Evolutionary conservation across 106 monocot genomes (phyloP).

Genomic region (Hemerocallis citrina): DNA sequence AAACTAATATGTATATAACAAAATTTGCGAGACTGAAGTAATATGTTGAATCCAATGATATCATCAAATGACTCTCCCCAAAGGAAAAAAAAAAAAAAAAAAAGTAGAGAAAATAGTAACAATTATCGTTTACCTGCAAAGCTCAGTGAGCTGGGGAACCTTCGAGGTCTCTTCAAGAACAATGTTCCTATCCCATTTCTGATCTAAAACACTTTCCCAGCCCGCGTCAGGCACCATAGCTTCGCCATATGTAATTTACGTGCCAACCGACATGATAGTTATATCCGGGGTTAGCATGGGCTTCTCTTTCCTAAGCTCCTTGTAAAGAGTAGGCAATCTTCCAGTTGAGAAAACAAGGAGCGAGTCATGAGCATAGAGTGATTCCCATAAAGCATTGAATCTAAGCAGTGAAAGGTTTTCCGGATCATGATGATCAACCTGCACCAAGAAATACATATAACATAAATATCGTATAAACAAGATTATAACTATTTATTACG

Average conservation of each 20-base stretch:
- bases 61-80: no score
- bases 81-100: no score
- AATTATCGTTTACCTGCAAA: conserved; percentile 56
- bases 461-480: not conserved
- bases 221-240: conserved; percentile 55
- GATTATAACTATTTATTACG: not conserved
- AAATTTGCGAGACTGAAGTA: no score
- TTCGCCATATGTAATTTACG: conserved; percentile 62
- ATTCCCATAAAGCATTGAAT: conserved; percentile 72
- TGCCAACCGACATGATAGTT: conserved; percentile 68
- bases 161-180: conserved; percentile 62
- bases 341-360: conserved; percentile 70
- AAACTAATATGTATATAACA: no score
- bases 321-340: conserved; percentile 51
- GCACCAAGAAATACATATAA: not conserved
- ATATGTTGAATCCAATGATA: no score
- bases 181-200: conserved; percentile 50
- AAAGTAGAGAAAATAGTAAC: no score
- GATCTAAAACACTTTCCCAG: conserved; percentile 44
- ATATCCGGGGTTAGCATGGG: conserved; percentile 71
- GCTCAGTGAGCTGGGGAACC: conserved; percentile 40
- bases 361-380: conserved; percentile 39
- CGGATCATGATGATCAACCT: conserved; percentile 68
- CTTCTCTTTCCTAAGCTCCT: conserved; percentile 38
- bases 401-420: conserved; percentile 63